Percentiles rank a stretch among this genome's conserved stretches.
Evolutionary conservation across 106 monocot genomes (phyloP).

Genomic region (Dioscorea dumetorum): DNA sequence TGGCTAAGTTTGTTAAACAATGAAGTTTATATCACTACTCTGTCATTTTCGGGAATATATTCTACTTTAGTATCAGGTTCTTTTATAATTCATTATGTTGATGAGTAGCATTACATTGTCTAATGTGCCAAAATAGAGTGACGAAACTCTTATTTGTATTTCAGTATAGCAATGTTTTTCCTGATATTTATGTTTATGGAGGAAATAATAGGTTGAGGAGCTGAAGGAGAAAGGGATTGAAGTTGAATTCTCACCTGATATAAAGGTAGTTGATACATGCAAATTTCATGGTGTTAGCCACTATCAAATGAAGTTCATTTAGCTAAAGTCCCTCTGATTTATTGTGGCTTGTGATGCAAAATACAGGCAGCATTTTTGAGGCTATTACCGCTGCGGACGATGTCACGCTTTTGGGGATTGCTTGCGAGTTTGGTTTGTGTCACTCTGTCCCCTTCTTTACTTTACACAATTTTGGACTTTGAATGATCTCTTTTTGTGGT

Average conservation of each 20-base stretch:
- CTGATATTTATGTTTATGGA: too few relatives aligned
- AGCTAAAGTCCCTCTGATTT: not conserved
- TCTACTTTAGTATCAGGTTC: too few relatives aligned
- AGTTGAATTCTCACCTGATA: constrained; percentile 79
- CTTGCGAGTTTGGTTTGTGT: constrained; percentile 61
- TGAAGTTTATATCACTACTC: too few relatives aligned
- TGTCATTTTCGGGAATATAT: too few relatives aligned
- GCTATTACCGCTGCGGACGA: constrained; percentile 72
- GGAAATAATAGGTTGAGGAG: constrained; percentile 48
- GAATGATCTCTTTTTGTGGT: not conserved
- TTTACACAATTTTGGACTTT: not conserved
- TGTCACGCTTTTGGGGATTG: constrained; percentile 81
- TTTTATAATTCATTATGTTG: too few relatives aligned
- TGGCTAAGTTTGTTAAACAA: too few relatives aligned
- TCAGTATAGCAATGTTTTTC: too few relatives aligned
- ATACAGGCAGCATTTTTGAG: constrained; percentile 77
- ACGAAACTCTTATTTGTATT: too few relatives aligned
- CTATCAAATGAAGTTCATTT: not conserved
- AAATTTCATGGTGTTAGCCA: not conserved
- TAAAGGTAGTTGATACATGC: constrained; percentile 35
- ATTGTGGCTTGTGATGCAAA: constrained; percentile 3
- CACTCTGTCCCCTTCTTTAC: not conserved
- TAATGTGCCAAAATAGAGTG: too few relatives aligned
- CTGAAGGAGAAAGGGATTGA: constrained; percentile 87
- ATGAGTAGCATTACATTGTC: too few relatives aligned